These are phyloP conservation scores for Zelopaecilomyces penicillatus DNA, from an alignment of 2,329 filamentous ascomycete species.

Conservation along the genomic window DNA sequence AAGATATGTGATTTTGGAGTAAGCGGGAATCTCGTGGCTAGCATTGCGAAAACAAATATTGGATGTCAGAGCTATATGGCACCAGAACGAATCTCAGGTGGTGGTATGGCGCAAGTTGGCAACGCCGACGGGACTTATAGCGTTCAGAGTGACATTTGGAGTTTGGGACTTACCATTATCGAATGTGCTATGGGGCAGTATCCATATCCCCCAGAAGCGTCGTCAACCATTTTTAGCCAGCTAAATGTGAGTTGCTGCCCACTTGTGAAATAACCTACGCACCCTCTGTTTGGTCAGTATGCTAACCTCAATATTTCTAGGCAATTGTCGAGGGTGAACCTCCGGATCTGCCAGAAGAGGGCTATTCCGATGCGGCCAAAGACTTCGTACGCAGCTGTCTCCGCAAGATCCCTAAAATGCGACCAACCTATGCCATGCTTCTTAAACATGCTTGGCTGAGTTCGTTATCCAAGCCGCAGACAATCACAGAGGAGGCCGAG, in stretches of 20 bases:
- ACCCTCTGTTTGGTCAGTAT: too few species aligned
- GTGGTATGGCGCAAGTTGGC: conserved; percentile 63
- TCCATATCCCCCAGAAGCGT: conserved; percentile 94
- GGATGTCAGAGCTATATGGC: conserved; percentile 99
- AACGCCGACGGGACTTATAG: conserved; percentile 80
- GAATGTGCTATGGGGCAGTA: conserved; percentile 93
- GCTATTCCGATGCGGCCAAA: conserved; percentile 69
- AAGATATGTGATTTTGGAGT: conserved; percentile 99
- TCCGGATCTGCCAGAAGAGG: conserved; percentile 70
- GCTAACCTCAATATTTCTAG: conserved; percentile 35
- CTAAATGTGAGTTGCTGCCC: conserved; percentile 64
- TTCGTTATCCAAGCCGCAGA: conserved; percentile 65
- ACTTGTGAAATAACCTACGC: neutral
- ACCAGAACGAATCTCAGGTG: conserved; percentile 86
- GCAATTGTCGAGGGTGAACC: conserved; percentile 98
- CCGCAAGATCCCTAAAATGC: conserved; percentile 82
- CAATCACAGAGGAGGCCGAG: conserved; percentile 62
- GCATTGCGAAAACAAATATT: conserved; percentile 97
- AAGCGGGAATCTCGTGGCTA: conserved; percentile 90
- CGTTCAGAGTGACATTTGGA: conserved; percentile 98
- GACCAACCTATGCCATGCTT: conserved; percentile 90
- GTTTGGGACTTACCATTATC: conserved; percentile 84
- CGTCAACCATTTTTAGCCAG: conserved; percentile 97
- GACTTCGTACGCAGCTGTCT: conserved; percentile 86
- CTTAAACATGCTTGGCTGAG: conserved; percentile 84